Conservation (phyloP, 2,329 filamentous ascomycete species). For the Hansfordia pulvinata region DNA sequence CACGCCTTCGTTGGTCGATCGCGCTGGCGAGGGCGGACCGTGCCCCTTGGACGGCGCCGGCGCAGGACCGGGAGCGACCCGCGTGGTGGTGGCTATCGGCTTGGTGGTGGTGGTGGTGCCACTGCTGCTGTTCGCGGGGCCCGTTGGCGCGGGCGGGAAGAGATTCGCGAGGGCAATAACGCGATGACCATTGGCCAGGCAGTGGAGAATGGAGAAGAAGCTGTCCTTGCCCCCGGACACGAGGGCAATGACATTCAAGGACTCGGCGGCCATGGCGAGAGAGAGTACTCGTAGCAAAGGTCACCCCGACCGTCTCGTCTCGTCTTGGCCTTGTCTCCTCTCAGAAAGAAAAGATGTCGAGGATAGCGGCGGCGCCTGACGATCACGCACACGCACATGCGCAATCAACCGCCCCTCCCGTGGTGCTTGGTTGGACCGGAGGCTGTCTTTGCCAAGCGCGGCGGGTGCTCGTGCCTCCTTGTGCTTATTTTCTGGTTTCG, state of each 20-base stretch:
- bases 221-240: conserved; percentile 97
- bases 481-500: no score
- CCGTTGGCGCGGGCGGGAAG: conserved; percentile 52
- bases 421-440: no score
- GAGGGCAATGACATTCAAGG: conserved; percentile 71
- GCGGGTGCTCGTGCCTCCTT: no score
- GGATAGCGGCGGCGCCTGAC: no score
- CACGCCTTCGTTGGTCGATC: conserved; percentile 11
- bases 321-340: background rate
- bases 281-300: conserved; percentile 11
- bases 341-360: no score
- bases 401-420: no score
- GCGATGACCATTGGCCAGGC: conserved; percentile 69
- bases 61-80: conserved; percentile 1
- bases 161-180: conserved; percentile 85
- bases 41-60: conserved; percentile 4
- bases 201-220: conserved; percentile 86
- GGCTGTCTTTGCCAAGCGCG: no score
- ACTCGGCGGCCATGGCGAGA: conserved; percentile 25
- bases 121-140: conserved; percentile 4
- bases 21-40: conserved; percentile 3
- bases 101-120: conserved; percentile 3
- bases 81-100: conserved; percentile 1
- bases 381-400: no score
- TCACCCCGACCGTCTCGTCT: conserved; percentile 12